A percentile compares a stretch with the other conserved stretches of the same genome.
These are phyloP conservation scores for Phytopythium delawarense DNA, from an alignment of 352 stramenopile genomes.

Conservation along the genomic window DNA sequence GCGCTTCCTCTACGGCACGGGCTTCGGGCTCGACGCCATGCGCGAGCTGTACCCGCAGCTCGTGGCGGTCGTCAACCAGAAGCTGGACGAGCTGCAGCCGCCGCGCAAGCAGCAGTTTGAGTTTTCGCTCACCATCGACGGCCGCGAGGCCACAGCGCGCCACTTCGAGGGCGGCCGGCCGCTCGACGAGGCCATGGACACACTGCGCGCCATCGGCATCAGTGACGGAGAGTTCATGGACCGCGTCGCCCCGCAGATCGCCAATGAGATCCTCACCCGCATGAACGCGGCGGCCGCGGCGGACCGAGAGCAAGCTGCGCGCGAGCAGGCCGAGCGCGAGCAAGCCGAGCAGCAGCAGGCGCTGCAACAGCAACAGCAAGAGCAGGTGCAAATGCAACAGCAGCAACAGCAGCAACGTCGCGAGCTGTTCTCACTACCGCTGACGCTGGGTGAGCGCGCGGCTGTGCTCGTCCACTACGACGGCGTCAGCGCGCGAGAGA, in stretches of 20 bases:
- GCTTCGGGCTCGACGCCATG: conserved; percentile 63
- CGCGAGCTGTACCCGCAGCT: conserved; percentile 58
- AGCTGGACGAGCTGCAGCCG: conserved; percentile 51
- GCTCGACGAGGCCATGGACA: conserved; percentile 54
- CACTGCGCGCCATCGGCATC: conserved; percentile 39
- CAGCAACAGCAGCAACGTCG: conserved; percentile 14
- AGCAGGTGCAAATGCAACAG: conserved; percentile 8
- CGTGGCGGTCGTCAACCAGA: conserved; percentile 47
- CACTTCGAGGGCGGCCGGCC: conserved; percentile 66
- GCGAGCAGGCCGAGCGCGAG: background rate
- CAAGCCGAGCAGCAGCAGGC: background rate
- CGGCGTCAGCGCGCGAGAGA: conserved; percentile 51
- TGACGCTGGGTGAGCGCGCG: conserved; percentile 48
- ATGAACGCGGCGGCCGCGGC: conserved; percentile 19
- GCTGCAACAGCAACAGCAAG: background rate
- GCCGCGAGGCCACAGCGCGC: conserved; percentile 33
- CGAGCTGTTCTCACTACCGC: conserved; percentile 66
- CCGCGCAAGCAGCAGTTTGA: conserved; percentile 53
- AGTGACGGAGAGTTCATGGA: conserved; percentile 46
- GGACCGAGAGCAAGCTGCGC: background rate
- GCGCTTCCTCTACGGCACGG: conserved; percentile 60
- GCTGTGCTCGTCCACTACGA: conserved; percentile 62
- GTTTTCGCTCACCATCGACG: conserved; percentile 54
- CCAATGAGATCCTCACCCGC: conserved; percentile 47
- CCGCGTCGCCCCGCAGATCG: conserved; percentile 51